A percentile compares a stretch with the other conserved stretches of the same genome.
Conservation (phyloP, 306 rosid species). For the Cicer bijugum region DNA sequence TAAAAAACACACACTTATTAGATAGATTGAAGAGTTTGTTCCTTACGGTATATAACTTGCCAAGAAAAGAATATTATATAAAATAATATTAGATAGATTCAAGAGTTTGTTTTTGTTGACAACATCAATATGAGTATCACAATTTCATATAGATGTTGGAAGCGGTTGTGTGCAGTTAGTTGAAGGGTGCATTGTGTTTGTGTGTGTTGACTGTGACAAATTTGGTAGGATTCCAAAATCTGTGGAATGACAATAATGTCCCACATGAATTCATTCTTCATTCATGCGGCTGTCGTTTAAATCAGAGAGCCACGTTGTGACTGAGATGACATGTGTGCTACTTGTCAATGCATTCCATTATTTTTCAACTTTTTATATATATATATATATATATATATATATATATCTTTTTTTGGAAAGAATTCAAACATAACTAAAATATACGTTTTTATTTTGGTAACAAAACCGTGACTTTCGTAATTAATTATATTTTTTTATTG, state of each 20-base stretch:
- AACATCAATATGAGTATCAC: not conserved
- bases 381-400: too few relatives aligned
- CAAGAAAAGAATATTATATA: not conserved
- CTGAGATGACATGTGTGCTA: not conserved
- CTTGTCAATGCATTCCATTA: not conserved
- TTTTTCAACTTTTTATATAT: too few relatives aligned
- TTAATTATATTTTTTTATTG: too few relatives aligned
- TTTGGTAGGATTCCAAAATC: slow-evolving; percentile 1
- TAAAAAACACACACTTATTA: not conserved
- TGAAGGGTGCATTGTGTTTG: not conserved
- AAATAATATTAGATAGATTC: not conserved
- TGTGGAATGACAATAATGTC: slow-evolving; percentile 13
- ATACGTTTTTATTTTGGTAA: too few relatives aligned
- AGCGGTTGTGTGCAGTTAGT: slow-evolving; percentile 34
- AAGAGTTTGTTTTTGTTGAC: not conserved
- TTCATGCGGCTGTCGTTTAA: not conserved
- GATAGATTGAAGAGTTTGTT: not conserved
- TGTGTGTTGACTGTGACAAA: not conserved
- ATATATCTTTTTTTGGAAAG: too few relatives aligned
- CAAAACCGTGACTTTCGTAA: too few relatives aligned
- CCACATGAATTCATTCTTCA: not conserved
- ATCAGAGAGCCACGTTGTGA: not conserved
- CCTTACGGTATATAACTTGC: not conserved
- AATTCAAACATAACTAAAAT: too few relatives aligned
- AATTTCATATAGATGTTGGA: not conserved